phyloP scores from a whole-genome alignment of 305 asterid species.

The Fraxinus sp. region DNA sequence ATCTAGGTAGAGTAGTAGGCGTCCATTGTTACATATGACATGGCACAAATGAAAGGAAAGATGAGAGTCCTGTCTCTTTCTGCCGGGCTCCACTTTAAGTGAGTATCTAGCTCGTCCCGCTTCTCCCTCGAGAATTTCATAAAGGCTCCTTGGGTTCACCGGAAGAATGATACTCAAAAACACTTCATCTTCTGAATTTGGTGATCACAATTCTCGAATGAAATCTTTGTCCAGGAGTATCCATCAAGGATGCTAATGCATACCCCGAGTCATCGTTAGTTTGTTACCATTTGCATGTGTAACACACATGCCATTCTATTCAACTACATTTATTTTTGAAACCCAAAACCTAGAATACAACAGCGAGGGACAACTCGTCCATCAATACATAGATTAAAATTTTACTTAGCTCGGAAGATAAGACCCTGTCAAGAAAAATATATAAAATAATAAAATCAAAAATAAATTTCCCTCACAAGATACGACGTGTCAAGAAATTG shows the following conservation, averaged over 20 bases:
- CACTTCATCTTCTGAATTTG: background rate
- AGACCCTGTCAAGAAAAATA: background rate
- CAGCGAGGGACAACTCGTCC: background rate
- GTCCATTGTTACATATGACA: background rate
- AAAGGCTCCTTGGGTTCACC: background rate
- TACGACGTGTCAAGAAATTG: background rate
- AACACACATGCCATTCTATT: background rate
- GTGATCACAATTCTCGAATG: background rate
- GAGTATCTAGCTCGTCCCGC: background rate
- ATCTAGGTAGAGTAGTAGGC: background rate
- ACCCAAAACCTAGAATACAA: background rate
- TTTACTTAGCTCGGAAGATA: background rate
- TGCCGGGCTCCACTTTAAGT: background rate
- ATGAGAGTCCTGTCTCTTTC: background rate
- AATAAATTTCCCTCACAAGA: background rate
- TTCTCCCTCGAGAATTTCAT: background rate
- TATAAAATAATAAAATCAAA: background rate
- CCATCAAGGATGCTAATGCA: background rate
- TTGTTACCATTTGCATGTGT: background rate
- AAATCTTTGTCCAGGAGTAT: background rate
- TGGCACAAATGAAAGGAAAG: background rate
- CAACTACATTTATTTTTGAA: conserved; percentile 5
- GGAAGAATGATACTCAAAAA: background rate
- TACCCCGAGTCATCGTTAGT: background rate
- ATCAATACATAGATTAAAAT: no score